phyloP scores from a whole-genome alignment of 345 rosid species.

The Eucalyptus marginata region DNA sequence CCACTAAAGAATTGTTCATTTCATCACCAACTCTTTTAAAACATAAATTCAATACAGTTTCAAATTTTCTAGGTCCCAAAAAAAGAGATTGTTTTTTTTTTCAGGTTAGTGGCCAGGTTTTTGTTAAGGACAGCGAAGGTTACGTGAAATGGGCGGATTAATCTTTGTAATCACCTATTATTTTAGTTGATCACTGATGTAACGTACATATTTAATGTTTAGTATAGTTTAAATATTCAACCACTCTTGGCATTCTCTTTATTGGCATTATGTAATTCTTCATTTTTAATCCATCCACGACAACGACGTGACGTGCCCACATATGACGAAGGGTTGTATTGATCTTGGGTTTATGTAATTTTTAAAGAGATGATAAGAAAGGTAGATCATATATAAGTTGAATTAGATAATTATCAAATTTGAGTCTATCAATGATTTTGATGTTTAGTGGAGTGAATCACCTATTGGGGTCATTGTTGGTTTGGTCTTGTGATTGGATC shows the following conservation, averaged over 20 bases:
- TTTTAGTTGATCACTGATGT: background rate
- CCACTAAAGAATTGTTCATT: background rate
- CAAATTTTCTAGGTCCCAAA: background rate
- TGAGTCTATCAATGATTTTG: background rate
- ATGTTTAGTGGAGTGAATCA: background rate
- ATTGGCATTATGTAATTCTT: background rate
- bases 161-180: background rate
- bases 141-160: background rate
- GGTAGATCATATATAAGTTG: background rate
- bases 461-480: background rate
- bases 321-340: background rate
- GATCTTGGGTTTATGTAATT: background rate
- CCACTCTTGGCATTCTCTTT: background rate
- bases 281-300: rapidly evolving
- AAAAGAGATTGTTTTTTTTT: background rate
- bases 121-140: background rate
- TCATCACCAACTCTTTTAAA: background rate
- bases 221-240: background rate
- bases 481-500: background rate
- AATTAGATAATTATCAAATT: background rate
- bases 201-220: background rate
- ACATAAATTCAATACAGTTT: background rate
- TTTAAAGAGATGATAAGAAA: background rate
- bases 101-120: background rate
- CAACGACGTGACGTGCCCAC: rapidly evolving